A percentile compares a stretch with the other conserved stretches of the same genome.
These are phyloP conservation scores for Pochonia chlamydosporia DNA, from an alignment of 2,329 filamentous ascomycete genomes.

Conservation along the genomic window DNA sequence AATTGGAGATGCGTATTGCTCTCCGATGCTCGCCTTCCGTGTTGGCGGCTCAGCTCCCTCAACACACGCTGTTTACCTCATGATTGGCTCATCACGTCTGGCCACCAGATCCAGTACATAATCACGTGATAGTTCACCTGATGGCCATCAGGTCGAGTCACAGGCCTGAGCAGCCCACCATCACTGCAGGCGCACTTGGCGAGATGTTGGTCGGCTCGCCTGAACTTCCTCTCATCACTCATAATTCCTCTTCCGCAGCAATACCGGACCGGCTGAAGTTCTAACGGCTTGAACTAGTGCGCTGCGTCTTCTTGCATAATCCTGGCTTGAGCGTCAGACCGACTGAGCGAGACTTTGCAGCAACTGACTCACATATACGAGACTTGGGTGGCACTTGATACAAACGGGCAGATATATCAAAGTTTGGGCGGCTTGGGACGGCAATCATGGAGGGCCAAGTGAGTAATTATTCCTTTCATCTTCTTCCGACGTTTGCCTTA, in stretches of 20 bases:
- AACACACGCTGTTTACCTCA: neutral
- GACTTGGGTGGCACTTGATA: neutral
- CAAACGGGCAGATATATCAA: neutral
- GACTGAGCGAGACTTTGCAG: neutral
- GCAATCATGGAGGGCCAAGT: slow-evolving; percentile 17
- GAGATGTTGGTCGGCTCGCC: neutral
- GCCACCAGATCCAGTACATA: neutral
- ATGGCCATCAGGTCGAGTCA: neutral
- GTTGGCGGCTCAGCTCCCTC: neutral
- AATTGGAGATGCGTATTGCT: neutral
- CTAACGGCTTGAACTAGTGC: neutral
- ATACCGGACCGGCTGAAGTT: neutral
- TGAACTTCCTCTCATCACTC: neutral
- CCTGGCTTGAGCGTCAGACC: neutral
- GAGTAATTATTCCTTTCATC: slow-evolving; percentile 4
- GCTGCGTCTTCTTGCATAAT: neutral
- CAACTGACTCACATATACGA: neutral
- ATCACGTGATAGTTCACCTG: neutral
- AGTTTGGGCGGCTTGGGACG: neutral
- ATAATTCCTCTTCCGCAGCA: neutral
- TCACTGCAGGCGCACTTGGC: neutral
- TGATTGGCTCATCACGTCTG: slow-evolving; percentile 1
- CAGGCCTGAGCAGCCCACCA: neutral
- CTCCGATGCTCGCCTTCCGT: neutral
- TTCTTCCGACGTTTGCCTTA: neutral